These are phyloP conservation scores for Fusarium gaditjirri DNA, from an alignment of 2,329 filamentous ascomycete genomes.

Conservation along the genomic window DNA sequence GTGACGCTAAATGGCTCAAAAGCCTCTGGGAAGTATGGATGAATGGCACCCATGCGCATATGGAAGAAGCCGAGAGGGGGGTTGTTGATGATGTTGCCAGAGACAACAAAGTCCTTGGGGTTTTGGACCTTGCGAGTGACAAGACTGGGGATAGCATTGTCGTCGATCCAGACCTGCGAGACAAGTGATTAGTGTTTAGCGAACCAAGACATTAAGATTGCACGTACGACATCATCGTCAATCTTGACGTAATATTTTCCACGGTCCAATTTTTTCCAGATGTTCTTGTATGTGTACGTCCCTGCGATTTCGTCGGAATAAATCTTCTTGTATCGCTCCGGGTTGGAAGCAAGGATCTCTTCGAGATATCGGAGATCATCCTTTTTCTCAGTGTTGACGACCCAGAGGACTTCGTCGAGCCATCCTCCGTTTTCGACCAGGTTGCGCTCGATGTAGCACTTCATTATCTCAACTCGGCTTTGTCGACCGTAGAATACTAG, in stretches of 20 bases:
- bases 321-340: conserved; percentile 24
- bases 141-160: conserved; percentile 27
- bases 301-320: conserved; percentile 8
- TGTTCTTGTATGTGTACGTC: conserved; percentile 31
- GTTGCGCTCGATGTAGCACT: conserved; percentile 37
- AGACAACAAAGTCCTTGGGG: conserved; percentile 28
- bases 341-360: conserved; percentile 26
- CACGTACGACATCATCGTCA: conserved; percentile 30
- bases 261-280: conserved; percentile 31
- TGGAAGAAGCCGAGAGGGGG: conserved; percentile 36
- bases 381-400: conserved; percentile 21
- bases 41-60: conserved; percentile 31
- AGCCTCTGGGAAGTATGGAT: conserved; percentile 31
- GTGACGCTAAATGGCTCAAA: background rate
- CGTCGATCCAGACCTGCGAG: conserved; percentile 33
- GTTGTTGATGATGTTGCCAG: conserved; percentile 37
- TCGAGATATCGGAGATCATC: conserved; percentile 28
- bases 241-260: conserved; percentile 40
- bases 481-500: conserved; percentile 32
- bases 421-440: conserved; percentile 34
- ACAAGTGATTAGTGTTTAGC: background rate
- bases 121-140: conserved; percentile 26
- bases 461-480: conserved; percentile 21
- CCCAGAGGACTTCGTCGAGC: conserved; percentile 35
- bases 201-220: background rate